Evolutionary conservation across 164 flowering plant species (phyloP), one percentile per base, ranked within the genome.

Genomic region (Saururus chinensis): DNA sequence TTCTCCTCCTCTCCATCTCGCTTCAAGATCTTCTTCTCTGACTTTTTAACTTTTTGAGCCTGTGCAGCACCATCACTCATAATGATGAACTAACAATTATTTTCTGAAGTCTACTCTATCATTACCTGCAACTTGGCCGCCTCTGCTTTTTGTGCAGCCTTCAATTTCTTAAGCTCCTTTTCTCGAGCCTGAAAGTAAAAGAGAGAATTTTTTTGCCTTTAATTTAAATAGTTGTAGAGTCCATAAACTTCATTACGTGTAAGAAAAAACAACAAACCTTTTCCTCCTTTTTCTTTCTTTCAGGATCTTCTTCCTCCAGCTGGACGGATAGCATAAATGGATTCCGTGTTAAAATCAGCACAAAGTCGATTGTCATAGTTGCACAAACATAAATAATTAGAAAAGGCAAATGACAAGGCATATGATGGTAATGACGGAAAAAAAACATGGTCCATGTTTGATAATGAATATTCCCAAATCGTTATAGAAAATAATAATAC

Each of bases 11-110:
- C 87, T 0, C 61, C 79, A 61, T 77, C 89, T 58, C 75, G 76
- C 70, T 74, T 88, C n/a, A n/a, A n/a, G n/a, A n/a, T n/a, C 79
- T 83, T 93, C 61, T 76, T 73, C 61, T 79, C 88, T 68, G 69
- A 78, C 67, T 81, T 82, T 70, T 87, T 93, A 0, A 74, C 68
- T 78, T 88, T 87, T 74, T 85, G 87, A 21, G 83, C 88, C 93
- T 86, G 55, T 21, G 59, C 24, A 51, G 16, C 19, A n/a, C 23
- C 23, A 53, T 53, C 56, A 53, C 9, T 14, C 37, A 20, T 13
- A 51, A 6, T 13, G 40, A 48, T 40, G 21, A 21, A 35, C 14
- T 16, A 11, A 14, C 23, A 9, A 7, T 3, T 41, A 7, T 51
- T n/a, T n/a, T 1, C 17, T 12, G 3, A n/a, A 42, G n/a, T 40